phyloP scores from a whole-genome alignment of 2,329 filamentous ascomycete species.

The Cytospora leucostoma region DNA sequence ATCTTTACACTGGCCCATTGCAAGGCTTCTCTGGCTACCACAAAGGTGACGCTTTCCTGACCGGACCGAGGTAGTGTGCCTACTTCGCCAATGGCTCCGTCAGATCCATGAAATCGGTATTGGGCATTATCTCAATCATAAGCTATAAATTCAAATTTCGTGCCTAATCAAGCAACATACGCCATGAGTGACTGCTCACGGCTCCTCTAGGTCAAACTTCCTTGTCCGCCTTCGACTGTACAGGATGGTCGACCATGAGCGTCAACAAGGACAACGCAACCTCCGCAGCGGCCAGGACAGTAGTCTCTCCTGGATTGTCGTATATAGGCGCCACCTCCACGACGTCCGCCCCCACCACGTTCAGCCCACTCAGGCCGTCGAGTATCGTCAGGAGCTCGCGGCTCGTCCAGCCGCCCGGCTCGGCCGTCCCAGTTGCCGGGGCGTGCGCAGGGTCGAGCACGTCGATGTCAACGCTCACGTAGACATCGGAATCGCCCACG shows the following conservation, averaged over 20 bases:
- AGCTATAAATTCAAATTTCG: neutral
- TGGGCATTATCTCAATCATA: neutral
- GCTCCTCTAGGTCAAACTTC: neutral
- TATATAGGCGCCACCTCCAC: constrained; percentile 80
- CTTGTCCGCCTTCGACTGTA: constrained; percentile 24
- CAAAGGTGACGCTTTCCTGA: neutral
- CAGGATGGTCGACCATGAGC: constrained; percentile 30
- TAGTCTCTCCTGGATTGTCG: constrained; percentile 72
- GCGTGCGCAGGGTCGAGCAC: constrained; percentile 71
- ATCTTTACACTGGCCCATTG: neutral
- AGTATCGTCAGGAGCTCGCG: constrained; percentile 75
- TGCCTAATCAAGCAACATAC: neutral
- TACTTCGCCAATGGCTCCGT: neutral
- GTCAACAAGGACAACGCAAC: constrained; percentile 28
- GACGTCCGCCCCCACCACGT: constrained; percentile 76
- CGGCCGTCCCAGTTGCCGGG: constrained; percentile 71
- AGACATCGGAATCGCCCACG: constrained; percentile 56
- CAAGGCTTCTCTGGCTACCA: neutral
- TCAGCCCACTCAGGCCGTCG: constrained; percentile 68
- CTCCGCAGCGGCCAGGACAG: constrained; percentile 37
- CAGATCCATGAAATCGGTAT: neutral
- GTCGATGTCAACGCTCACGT: constrained; percentile 79
- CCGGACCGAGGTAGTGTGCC: neutral
- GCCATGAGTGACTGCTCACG: too few species aligned
- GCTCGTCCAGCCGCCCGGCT: constrained; percentile 79